These are phyloP conservation scores for Phialocephala sp. DNA, from an alignment of 2,329 filamentous ascomycete species.

Conservation along the genomic window DNA sequence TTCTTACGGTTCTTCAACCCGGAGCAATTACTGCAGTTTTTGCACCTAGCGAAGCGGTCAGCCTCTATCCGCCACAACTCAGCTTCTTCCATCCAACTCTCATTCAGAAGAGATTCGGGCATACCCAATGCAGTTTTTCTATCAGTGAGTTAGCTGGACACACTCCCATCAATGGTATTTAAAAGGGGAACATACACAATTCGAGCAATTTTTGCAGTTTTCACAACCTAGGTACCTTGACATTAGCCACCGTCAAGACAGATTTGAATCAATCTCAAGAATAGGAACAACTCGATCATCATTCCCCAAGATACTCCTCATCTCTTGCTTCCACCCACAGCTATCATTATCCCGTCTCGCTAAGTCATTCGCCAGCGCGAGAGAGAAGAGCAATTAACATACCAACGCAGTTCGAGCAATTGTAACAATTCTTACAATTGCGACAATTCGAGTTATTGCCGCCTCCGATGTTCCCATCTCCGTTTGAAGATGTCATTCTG, in stretches of 20 bases:
- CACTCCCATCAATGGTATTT: neutral
- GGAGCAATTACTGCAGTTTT: constrained; percentile 11
- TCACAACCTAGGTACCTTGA: neutral
- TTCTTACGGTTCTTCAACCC: constrained; percentile 13
- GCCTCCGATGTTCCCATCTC: constrained; percentile 11
- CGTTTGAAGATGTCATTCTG: neutral
- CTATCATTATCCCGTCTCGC: neutral
- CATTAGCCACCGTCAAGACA: neutral
- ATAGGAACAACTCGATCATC: neutral
- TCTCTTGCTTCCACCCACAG: neutral
- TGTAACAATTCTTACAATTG: constrained; percentile 1
- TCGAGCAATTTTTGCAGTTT: constrained; percentile 4
- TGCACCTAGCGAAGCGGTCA: neutral
- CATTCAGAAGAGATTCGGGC: neutral
- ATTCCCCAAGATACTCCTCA: neutral
- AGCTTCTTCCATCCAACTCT: neutral
- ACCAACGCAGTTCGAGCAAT: constrained; percentile 12
- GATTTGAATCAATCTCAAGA: neutral
- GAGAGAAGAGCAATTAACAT: neutral
- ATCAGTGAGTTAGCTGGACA: neutral
- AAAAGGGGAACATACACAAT: constrained; percentile 8
- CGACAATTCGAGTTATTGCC: constrained; percentile 13
- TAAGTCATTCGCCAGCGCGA: neutral
- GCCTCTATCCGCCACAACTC: neutral
- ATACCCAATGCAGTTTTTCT: constrained; percentile 1